phyloP scores from a whole-genome alignment of 139 green algal species.

The Auxenochlorella pyrenoidosa region DNA sequence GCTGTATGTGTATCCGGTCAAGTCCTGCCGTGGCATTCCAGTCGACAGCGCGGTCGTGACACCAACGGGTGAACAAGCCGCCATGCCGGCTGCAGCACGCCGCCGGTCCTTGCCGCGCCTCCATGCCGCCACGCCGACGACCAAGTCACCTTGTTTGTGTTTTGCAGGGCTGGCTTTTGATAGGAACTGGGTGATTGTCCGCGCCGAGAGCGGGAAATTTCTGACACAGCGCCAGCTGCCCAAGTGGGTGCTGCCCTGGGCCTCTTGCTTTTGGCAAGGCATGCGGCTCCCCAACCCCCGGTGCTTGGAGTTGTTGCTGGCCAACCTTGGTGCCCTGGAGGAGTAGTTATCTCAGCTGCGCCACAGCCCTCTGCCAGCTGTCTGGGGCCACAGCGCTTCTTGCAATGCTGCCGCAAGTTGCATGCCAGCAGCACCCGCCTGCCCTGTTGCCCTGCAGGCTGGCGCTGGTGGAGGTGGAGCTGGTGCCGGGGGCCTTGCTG shows the following conservation, averaged over 20 bases:
- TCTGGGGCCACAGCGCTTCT: background rate
- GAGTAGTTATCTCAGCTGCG: too few relatives aligned
- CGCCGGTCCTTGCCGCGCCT: background rate
- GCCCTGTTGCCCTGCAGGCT: background rate
- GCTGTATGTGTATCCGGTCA: slow-evolving; percentile 65
- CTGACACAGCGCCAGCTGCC: slow-evolving; percentile 68
- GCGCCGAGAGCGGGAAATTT: slow-evolving; percentile 49
- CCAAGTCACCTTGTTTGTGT: background rate
- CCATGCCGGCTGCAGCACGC: background rate
- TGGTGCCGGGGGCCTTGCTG: slow-evolving; percentile 17
- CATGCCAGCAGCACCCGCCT: background rate
- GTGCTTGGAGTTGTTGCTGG: too few relatives aligned
- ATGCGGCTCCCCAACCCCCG: too few relatives aligned
- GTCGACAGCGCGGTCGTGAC: slow-evolving; percentile 16
- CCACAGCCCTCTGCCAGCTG: background rate
- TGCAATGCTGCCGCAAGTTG: background rate
- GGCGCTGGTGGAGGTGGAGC: slow-evolving; percentile 25
- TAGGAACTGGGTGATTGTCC: slow-evolving; percentile 65
- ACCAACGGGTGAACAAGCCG: slow-evolving; percentile 25
- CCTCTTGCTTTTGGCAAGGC: background rate
- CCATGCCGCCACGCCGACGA: background rate
- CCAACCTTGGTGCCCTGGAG: background rate
- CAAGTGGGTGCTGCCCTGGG: background rate
- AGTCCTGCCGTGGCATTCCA: slow-evolving; percentile 53
- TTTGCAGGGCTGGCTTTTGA: slow-evolving; percentile 61